Base-by-base conservation (phyloP, 2,329 filamentous ascomycete genomes). In the Neofusicoccum ribis region DNA sequence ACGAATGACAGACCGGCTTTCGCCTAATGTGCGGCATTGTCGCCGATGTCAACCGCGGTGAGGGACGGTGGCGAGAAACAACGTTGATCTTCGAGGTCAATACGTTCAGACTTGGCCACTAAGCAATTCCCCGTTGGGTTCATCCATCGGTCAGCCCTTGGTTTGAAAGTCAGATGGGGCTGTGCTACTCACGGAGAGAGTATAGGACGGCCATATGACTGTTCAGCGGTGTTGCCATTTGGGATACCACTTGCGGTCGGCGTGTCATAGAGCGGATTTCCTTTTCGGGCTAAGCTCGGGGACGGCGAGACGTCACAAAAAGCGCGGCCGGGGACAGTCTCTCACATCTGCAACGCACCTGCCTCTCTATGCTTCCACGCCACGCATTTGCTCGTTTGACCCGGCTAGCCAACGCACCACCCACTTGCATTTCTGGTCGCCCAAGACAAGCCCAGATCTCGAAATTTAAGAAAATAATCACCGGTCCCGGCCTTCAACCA, bases 231-330 rank as follows among this genome's bases (percentile, higher is more conserved):
- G 51, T 27, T 39, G 7, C 6, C 36, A 5, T 23, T 31, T 5
- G 37, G 9, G 27, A 27, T 31, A 11, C 20, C 6, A 34, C 23
- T 15, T 41, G 37, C 52, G 17, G 36, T 43, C 17, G 9, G 41
- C 15, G 27, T 51, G 47, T 23, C 46, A 43, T 31, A n/a, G 23
- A 36, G 34, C 46, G 15, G 60, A 41, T 47, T 64, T 56, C 61
- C 61, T 56, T 12, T 54, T 54, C 20, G 41, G 61, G 61, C 56
- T 64, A 64, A 54, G 49, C 27, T 56, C 61, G 43, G 56, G 31
- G 56, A 20, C 27, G 12, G 27, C 14, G 39, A 43, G 49, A 56
- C 50, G 50, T 47, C 41, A 41, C 61, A 64, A 56, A 63, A 64
- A 47, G 41, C 17, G 43, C 46, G 36, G 20, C 47, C 15, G 15